phyloP scores from a whole-genome alignment of 2,329 filamentous ascomycete species.

The Ophiostoma fasciatum region DNA sequence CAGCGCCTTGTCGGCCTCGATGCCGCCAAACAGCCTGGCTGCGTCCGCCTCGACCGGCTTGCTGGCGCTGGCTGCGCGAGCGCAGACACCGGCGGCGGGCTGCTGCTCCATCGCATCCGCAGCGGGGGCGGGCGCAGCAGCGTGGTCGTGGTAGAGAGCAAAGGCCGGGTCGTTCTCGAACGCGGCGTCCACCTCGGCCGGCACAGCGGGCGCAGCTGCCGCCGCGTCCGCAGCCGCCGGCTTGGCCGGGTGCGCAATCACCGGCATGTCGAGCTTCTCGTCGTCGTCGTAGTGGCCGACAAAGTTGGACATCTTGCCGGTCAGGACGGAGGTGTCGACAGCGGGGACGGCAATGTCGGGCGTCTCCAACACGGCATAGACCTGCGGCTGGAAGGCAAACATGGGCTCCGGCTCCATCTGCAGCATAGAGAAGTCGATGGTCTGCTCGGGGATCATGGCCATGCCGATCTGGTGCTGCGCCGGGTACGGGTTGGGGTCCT shows the following conservation, averaged over 20 bases:
- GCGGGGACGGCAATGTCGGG: conserved; percentile 18
- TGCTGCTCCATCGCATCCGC: conserved; percentile 17
- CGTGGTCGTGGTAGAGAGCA: conserved; percentile 39
- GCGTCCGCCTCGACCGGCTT: conserved; percentile 20
- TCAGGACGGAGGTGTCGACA: conserved; percentile 48
- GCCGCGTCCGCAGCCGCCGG: too few species aligned
- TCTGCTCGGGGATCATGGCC: conserved; percentile 69
- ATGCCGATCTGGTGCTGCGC: conserved; percentile 57
- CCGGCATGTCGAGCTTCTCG: conserved; percentile 41
- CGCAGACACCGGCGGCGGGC: conserved; percentile 12
- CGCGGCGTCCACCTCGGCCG: conserved; percentile 33
- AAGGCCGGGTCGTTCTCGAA: conserved; percentile 50
- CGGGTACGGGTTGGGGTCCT: conserved; percentile 50
- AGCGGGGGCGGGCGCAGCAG: conserved; percentile 16
- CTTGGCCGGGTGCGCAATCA: conserved; percentile 32
- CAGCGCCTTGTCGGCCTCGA: conserved; percentile 49
- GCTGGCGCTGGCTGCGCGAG: conserved; percentile 12
- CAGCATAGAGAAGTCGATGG: conserved; percentile 61
- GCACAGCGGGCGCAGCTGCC: too few species aligned
- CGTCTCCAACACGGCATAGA: conserved; percentile 45
- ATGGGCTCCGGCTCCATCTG: conserved; percentile 35
- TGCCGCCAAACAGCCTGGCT: conserved; percentile 38
- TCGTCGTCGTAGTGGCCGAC: conserved; percentile 31
- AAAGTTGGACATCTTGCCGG: conserved; percentile 52
- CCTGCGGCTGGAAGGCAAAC: conserved; percentile 51